Conservation (phyloP, 2,329 filamentous ascomycete species). For the Raffaelea arxii region DNA sequence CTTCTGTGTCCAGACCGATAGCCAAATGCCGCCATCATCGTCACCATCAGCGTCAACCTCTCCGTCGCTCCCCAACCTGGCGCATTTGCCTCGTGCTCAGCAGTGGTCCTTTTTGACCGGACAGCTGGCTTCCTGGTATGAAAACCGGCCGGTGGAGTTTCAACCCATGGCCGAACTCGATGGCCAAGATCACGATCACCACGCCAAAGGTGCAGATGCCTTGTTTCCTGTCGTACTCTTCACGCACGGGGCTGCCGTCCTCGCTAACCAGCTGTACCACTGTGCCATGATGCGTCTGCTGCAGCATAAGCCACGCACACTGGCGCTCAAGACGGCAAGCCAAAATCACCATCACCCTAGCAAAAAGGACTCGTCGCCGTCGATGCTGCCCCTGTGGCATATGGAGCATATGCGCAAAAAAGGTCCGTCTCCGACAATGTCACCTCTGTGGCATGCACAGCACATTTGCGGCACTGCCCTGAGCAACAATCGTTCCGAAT, state of each 20-base stretch:
- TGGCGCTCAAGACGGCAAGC: slow-evolving; percentile 20
- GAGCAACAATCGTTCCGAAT: slow-evolving; percentile 32
- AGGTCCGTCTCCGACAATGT: too few relatives aligned
- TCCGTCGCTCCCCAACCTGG: too few relatives aligned
- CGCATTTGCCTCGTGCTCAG: too few relatives aligned
- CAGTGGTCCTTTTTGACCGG: too few relatives aligned
- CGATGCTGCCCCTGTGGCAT: slow-evolving; percentile 36
- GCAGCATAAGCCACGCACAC: slow-evolving; percentile 37
- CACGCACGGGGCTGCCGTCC: slow-evolving; percentile 30
- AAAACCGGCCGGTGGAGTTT: slow-evolving; percentile 20
- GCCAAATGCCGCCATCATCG: too few relatives aligned
- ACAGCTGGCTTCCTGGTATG: slow-evolving; percentile 25
- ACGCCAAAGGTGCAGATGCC: too few relatives aligned
- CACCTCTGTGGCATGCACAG: slow-evolving; percentile 37
- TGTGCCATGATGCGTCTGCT: slow-evolving; percentile 43
- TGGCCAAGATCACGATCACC: slow-evolving; percentile 15
- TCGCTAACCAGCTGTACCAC: slow-evolving; percentile 46
- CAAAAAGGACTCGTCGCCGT: slow-evolving; percentile 19
- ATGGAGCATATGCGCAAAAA: slow-evolving; percentile 36
- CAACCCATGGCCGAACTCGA: slow-evolving; percentile 23
- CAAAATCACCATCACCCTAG: too few relatives aligned
- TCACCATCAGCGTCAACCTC: too few relatives aligned
- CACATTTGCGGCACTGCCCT: slow-evolving; percentile 38
- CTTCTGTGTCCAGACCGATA: too few relatives aligned
- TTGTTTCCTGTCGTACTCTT: slow-evolving; percentile 27